Evolutionary conservation across 805 yeast genomes (phyloP), one percentile per base, ranked within the genome.

Genomic region (Priceomyces carsonii): DNA sequence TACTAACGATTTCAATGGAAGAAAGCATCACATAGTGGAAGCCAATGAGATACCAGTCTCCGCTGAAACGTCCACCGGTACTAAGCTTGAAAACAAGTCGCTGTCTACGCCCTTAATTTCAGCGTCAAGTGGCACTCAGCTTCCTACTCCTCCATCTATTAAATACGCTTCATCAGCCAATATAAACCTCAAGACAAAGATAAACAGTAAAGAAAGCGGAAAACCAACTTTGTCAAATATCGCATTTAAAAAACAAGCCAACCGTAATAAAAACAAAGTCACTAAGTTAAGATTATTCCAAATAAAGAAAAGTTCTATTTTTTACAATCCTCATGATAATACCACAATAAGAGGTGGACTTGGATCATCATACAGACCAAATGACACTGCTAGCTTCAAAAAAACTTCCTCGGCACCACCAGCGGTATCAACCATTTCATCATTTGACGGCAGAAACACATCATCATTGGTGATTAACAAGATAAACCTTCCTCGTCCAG

Each of bases 251-350:
- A 49, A 45, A 32, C 44, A 38, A 15, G 32, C 26, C 14, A 29
- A 29, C 21, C 33, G 33, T 29, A 42, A 31, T 16, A 36, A 32
- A 18, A 33, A 37, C 13, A 37, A 29, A 17, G 38, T 25, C 20
- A 29, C 33, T 14, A 52, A 47, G 40, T 53, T 68, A 44, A 61
- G 57, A 39, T 53, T 68, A 33, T 67, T 55, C 44, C 61, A 66
- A 42, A 65, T 68, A 39, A 67, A 63, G 44, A 57, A 57, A 33
- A 51, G 52, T 41, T 58, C 66, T 22, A 47, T 55, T n/a, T 63
- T 53, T 47, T 61, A 63, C 50, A 20, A 32, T 36, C 22, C 49
- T 41, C 15, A 35, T 45, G 26, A 42, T 35, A 13, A 14, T 19
- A 7, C 13, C 24, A 20, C 22, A 17, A 20, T 25, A 20, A 35